phyloP scores from a whole-genome alignment of 2,329 filamentous ascomycete species.

The Phialemonium atrogriseum region DNA sequence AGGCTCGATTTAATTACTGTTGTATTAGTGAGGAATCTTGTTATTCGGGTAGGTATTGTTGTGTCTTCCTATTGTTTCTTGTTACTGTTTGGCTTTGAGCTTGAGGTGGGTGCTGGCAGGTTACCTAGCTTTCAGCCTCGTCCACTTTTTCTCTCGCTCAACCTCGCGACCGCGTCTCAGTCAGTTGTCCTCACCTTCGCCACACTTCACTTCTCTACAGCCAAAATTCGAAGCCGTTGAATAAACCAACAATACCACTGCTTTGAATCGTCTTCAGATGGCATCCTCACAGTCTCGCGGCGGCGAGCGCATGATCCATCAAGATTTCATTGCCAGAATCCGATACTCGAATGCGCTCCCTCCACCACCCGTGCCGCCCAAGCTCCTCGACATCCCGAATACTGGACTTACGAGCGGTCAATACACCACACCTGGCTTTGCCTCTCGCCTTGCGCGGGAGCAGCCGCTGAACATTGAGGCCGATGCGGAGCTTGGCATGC shows the following conservation, averaged over 20 bases:
- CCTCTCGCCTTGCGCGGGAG: constrained; percentile 78
- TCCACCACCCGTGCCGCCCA: constrained; percentile 87
- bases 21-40: no score
- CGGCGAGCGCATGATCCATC: constrained; percentile 61
- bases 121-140: constrained; percentile 3
- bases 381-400: constrained; percentile 94
- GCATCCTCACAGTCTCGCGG: constrained; percentile 33
- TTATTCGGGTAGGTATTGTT: no score
- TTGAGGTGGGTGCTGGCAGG: no score
- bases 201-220: no score
- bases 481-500: constrained; percentile 97
- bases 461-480: constrained; percentile 95
- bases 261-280: constrained; percentile 17
- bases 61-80: no score
- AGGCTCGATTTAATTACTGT: no score
- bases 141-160: constrained; percentile 1
- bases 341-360: constrained; percentile 94
- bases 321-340: constrained; percentile 95
- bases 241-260: neutral
- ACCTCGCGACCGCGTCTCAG: constrained; percentile 1
- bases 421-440: constrained; percentile 86
- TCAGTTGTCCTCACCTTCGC: neutral
- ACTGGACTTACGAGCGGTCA: constrained; percentile 78
- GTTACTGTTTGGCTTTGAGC: no score
- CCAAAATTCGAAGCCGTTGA: no score